Conservation (phyloP, 176 grass and related monocot genomes). For the Hordeum marinum region DNA sequence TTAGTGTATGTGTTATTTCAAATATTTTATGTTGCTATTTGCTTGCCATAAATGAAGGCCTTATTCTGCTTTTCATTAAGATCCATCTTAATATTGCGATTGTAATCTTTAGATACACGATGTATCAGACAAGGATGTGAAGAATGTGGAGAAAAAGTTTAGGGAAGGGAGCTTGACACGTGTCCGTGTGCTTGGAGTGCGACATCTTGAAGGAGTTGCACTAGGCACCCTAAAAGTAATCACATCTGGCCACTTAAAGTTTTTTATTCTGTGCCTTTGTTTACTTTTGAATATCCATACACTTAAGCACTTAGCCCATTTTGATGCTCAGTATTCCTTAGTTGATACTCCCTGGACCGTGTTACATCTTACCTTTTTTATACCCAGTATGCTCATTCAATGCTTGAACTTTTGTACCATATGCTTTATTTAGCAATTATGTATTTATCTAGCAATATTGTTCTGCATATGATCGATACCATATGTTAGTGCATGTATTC, state of each 20-base stretch:
- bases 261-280: constrained; percentile 9
- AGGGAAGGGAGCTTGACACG: constrained; percentile 70
- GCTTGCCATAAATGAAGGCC: not conserved
- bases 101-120: constrained; percentile 61
- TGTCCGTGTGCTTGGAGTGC: constrained; percentile 72
- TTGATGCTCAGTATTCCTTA: not conserved
- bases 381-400: not conserved
- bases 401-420: not conserved
- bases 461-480: not conserved
- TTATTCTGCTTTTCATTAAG: constrained; percentile 9
- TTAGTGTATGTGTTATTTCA: constrained; percentile 58
- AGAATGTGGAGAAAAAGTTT: constrained; percentile 83
- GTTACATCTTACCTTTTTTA: not conserved
- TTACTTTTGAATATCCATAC: constrained; percentile 24
- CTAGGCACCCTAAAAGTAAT: constrained; percentile 75
- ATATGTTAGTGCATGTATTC: not conserved
- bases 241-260: not conserved
- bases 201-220: constrained; percentile 91
- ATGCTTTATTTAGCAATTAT: not conserved
- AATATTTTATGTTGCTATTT: not conserved
- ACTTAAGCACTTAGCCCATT: not conserved
- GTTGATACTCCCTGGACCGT: not conserved
- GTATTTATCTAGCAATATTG: not conserved
- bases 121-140: constrained; percentile 68
- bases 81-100: constrained; percentile 15